Base-by-base conservation (phyloP, 2,329 filamentous ascomycete species). In the Neurospora sp. region DNA sequence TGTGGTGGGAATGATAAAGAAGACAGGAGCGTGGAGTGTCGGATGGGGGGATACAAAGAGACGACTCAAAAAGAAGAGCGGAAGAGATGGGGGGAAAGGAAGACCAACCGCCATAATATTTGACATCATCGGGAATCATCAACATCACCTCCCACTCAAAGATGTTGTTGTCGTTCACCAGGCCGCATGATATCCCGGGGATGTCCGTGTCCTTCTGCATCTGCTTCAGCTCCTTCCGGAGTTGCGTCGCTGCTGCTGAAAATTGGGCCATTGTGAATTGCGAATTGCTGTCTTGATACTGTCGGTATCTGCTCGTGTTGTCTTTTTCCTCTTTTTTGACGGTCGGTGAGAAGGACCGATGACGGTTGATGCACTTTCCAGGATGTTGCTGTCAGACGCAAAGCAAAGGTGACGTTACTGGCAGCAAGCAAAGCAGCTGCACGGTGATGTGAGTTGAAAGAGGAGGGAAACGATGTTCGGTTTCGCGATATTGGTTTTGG, bases 61-160 rank as follows among this genome's bases (percentile, higher is more conserved):
- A 66, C 36, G 46, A 28, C 28, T 28, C 28, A 38, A 52, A 33
- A 73, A 73, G 71, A 19, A 69, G 40, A 52, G 66, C 57, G 67
- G 66, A 46, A 23, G 57, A 19, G 46, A 6, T 36, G 33, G 33
- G 68, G 23, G 19, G 38, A 39, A 67, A 41, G 41, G 40, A 66
- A 37, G 15, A 81, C 87, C 70, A 82, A 95, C 94, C 94, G 76
- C 94, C 94, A 76, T 97, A 97, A 80, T 92, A 92, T 81, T 94
- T 95, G 81, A 92, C 94, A 78, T 97, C 93, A 76, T 97, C 94
- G 72, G 89, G 93, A 74, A 98, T 95, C 95, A 99, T 98, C 72
- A 99, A 88, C 92, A 97, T 97, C 23, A 98, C 93, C 81, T 98
- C 94, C 96, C 96, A 99, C 83, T 97, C 92, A 74, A 97, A 97